Base-by-base conservation (phyloP, 257 asterid species). In the Solanum habrochaites region DNA sequence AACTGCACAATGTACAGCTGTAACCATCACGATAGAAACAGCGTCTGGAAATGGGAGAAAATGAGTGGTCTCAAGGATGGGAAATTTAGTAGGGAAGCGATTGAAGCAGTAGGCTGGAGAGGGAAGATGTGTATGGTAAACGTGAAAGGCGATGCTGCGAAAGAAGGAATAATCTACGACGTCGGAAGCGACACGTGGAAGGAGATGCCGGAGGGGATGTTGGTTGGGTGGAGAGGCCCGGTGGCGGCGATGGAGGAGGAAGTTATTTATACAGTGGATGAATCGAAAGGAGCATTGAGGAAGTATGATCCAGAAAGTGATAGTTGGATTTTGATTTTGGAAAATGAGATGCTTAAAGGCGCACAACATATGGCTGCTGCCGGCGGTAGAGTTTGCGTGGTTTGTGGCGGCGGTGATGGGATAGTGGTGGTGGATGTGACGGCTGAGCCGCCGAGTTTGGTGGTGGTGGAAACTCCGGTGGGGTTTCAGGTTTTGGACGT, bases 191-290 rank as follows among this genome's bases (percentile, higher is more conserved):
- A 95, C 32, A 3, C 83, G 3, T 95, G 97, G 98, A 89, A 73
- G 88, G 93, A 92, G 87, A 95, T 95, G 98, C 98, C 98, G 83
- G 92, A 86, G n/a, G 98, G 98, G 58, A 95, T 95, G 98, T 60
- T 93, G 84, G 82, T 66, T 4, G 98, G 98, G 3, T 95, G 98
- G 98, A 87, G 92, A 60, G 98, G 98, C 1, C 97, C 98, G 27
- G 96, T 91, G 89, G 96, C 93, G 40, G 86, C 58, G 37, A 69
- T 69, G 86, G 64, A 31, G 27, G 98, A 95, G 90, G 96, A 95
- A 70, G 90, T 88, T 0, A 87, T 95, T 16, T 96, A 87, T 82
- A 88, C 86, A 85, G 98, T 95, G 88, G 98, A 95, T 67, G 98
- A 95, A 82, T 88, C 93, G 0, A 94, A 86, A 43, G 99, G 98